These are phyloP conservation scores for Kwoniella botswanensis DNA, from an alignment of 768 basidiomycete species.

Conservation along the genomic window DNA sequence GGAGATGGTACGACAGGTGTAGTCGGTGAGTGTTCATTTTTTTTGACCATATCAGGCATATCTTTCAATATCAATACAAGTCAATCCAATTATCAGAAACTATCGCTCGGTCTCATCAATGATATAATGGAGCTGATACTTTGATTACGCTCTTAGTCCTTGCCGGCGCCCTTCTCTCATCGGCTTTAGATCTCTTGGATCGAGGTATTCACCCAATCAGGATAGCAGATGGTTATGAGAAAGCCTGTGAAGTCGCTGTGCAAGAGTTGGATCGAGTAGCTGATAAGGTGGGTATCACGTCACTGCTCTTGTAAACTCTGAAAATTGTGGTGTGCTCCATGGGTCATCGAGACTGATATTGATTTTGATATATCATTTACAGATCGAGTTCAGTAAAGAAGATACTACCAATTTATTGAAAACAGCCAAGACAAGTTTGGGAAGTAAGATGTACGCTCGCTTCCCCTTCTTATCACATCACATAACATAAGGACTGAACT, in stretches of 20 bases:
- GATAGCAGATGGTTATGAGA: constrained; percentile 98
- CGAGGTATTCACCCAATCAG: constrained; percentile 98
- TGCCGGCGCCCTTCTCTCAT: constrained; percentile 94
- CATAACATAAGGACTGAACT: no score
- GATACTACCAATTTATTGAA: constrained; percentile 88
- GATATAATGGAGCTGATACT: neutral
- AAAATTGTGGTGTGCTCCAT: neutral
- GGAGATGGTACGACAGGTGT: constrained; percentile 99
- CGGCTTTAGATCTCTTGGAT: constrained; percentile 94
- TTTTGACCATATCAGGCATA: no score
- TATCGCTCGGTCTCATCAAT: no score
- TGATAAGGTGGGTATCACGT: constrained; percentile 63
- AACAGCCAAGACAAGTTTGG: constrained; percentile 93
- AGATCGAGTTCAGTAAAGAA: constrained; percentile 77
- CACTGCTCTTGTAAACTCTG: neutral
- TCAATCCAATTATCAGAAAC: no score
- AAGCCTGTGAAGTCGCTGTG: constrained; percentile 87
- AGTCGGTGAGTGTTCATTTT: constrained; percentile 71
- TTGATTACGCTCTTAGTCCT: constrained; percentile 68
- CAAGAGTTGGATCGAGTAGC: constrained; percentile 88
- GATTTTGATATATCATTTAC: neutral
- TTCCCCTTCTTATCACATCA: neutral
- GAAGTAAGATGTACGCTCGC: constrained; percentile 89
- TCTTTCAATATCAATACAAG: no score
- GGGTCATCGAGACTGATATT: neutral